Conservation (phyloP, 768 basidiomycete genomes). For the Pleurotus platypus region DNA sequence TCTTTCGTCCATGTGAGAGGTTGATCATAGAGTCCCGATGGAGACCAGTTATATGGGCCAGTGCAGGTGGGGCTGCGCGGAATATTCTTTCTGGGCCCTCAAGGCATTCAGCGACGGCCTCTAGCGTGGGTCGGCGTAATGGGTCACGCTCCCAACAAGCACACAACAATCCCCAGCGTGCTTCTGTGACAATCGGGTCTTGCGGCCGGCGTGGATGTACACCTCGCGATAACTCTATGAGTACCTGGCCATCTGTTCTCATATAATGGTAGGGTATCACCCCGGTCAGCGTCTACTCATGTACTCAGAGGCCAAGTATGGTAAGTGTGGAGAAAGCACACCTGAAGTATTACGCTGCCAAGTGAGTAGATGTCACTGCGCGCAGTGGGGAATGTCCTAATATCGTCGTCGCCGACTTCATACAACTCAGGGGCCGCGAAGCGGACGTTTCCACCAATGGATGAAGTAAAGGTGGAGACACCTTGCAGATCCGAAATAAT, state of each 20-base stretch:
- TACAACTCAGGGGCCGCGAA: slow-evolving; percentile 4
- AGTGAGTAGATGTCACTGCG: slow-evolving; percentile 2
- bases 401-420: neutral
- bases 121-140: neutral
- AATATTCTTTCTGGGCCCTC: neutral
- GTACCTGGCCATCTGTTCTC: slow-evolving; percentile 5
- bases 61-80: neutral
- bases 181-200: neutral
- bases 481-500: slow-evolving; percentile 2
- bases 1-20: neutral
- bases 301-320: neutral
- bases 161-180: neutral
- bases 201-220: neutral
- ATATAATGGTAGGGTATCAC: slow-evolving; percentile 7
- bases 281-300: neutral
- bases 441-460: neutral
- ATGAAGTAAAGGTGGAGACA: neutral
- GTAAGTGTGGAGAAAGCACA: neutral
- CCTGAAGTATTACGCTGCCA: slow-evolving; percentile 3
- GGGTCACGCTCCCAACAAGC: slow-evolving; percentile 2
- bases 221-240: neutral
- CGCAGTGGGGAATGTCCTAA: neutral
- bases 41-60: neutral
- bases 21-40: neutral
- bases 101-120: neutral